phyloP scores from a whole-genome alignment of 2,329 filamentous ascomycete genomes.

The Tolypocladium capitatum region DNA sequence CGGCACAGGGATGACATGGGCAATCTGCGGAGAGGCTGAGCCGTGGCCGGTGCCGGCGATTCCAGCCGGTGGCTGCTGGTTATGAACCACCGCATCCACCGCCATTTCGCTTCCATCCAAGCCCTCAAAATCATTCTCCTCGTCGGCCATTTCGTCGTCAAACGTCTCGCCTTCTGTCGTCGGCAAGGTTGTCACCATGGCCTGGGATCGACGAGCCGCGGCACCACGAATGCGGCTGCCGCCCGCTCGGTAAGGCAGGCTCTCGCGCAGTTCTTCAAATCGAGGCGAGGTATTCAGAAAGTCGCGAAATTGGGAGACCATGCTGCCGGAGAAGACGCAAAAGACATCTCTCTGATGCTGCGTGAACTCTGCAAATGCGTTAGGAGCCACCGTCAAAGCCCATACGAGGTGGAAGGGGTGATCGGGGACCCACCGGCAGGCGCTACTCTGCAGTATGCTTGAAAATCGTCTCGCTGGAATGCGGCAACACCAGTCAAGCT shows the following conservation, averaged over 20 bases:
- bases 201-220: constrained; percentile 5
- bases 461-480: constrained; percentile 75
- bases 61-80: constrained; percentile 3
- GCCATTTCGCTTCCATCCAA: constrained; percentile 26
- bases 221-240: constrained; percentile 5
- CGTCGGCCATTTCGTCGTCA: constrained; percentile 30
- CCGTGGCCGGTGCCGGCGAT: not conserved
- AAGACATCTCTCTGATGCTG: constrained; percentile 91
- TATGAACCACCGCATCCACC: constrained; percentile 18
- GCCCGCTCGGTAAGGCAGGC: constrained; percentile 8
- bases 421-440: constrained; percentile 45
- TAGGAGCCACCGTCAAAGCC: not conserved
- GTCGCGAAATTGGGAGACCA: constrained; percentile 63
- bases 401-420: not conserved
- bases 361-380: constrained; percentile 58
- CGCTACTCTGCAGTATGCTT: constrained; percentile 73
- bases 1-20: constrained; percentile 15
- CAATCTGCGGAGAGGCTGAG: constrained; percentile 2
- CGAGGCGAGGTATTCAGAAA: constrained; percentile 52
- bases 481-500: constrained; percentile 88
- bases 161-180: constrained; percentile 19
- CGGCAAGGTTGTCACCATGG: constrained; percentile 8
- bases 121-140: constrained; percentile 31
- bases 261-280: constrained; percentile 31
- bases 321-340: constrained; percentile 88